These are phyloP conservation scores for Exophiala spinifera DNA, from an alignment of 2,329 filamentous ascomycete species.

Conservation along the genomic window DNA sequence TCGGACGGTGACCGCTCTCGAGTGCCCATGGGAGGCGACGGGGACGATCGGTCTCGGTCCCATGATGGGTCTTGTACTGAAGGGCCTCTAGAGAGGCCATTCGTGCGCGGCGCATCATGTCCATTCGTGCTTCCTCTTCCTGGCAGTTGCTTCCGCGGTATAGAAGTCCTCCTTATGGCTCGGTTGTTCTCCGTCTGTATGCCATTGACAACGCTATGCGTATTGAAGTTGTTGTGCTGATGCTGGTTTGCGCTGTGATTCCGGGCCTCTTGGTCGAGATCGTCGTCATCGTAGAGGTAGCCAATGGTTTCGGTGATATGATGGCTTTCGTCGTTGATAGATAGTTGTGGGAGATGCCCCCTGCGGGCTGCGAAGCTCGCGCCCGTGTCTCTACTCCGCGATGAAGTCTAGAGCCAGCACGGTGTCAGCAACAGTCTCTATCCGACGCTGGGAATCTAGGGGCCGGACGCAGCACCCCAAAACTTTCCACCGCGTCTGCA, in stretches of 20 bases:
- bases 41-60: conserved; percentile 52
- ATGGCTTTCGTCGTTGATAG: conserved; percentile 83
- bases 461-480: too few species aligned
- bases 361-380: conserved; percentile 51
- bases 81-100: conserved; percentile 34
- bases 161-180: conserved; percentile 13
- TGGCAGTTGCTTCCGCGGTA: conserved; percentile 18
- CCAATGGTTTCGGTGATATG: conserved; percentile 94
- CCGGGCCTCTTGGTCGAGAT: conserved; percentile 45
- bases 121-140: conserved; percentile 20
- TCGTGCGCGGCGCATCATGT: conserved; percentile 23
- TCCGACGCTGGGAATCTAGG: too few species aligned
- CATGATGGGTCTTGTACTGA: conserved; percentile 32
- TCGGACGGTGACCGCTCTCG: conserved; percentile 53
- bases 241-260: conserved; percentile 3
- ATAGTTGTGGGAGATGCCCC: conserved; percentile 60
- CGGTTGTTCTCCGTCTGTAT: conserved; percentile 4
- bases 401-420: conserved; percentile 38
- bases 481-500: neutral
- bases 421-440: conserved; percentile 15
- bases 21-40: conserved; percentile 56
- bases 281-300: conserved; percentile 73
- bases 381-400: conserved; percentile 39
- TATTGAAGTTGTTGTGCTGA: conserved; percentile 6
- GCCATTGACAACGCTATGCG: conserved; percentile 11